Percentiles rank a stretch among this genome's conserved stretches.
Conservation (phyloP, 169 alveolate species). For the Theileria annulata region DNA sequence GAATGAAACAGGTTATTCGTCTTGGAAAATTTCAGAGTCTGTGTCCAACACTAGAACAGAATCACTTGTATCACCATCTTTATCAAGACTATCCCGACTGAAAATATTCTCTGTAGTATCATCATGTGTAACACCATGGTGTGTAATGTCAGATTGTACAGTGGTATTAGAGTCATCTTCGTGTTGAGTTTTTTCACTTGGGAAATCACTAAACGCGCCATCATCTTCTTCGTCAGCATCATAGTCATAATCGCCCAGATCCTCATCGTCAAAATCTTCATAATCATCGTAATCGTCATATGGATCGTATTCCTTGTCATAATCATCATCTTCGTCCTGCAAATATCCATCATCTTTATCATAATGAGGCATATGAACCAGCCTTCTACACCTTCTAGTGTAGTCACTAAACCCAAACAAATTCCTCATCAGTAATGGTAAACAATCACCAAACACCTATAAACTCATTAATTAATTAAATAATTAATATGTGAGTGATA, state of each 20-base stretch:
- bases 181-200: background rate
- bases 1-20: background rate
- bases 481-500: background rate
- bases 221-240: background rate
- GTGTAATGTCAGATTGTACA: background rate
- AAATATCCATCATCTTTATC: slow-evolving; percentile 21
- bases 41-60: background rate
- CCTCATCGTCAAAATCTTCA: background rate
- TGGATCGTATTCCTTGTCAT: background rate
- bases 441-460: slow-evolving; percentile 59
- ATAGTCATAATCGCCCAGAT: background rate
- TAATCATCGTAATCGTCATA: background rate
- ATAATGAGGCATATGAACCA: slow-evolving; percentile 21
- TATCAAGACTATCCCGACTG: too few species aligned
- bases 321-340: slow-evolving; percentile 7
- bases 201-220: background rate
- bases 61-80: background rate
- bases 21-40: background rate
- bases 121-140: background rate
- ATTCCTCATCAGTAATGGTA: slow-evolving; percentile 51
- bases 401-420: slow-evolving; percentile 44
- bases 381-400: slow-evolving; percentile 47
- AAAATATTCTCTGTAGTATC: too few species aligned
- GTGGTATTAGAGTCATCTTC: background rate
- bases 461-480: background rate